Conservation (phyloP, 139 green algal genomes). For the Zygnema circumcarinatum region DNA sequence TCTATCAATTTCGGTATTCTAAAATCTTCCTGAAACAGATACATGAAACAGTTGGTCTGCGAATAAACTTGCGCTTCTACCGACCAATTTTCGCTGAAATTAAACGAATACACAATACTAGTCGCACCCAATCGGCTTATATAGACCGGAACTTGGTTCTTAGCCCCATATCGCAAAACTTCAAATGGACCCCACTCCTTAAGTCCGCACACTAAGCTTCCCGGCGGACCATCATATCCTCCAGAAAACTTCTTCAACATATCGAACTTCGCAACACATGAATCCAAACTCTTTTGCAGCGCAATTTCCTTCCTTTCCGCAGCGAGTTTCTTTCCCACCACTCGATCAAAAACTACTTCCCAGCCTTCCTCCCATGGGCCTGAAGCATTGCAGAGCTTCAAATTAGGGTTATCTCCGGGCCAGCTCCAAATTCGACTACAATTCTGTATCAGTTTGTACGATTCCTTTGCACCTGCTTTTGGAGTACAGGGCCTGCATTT, state of each 20-base stretch:
- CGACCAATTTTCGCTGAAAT: background rate
- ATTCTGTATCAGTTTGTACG: background rate
- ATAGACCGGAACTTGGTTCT: background rate
- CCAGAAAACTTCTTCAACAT: background rate
- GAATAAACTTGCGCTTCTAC: too few species aligned
- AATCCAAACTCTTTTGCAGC: background rate
- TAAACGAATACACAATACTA: background rate
- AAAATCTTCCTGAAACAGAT: too few species aligned
- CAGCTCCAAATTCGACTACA: background rate
- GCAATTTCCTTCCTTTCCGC: background rate
- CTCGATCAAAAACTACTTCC: background rate
- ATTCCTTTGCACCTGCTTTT: background rate
- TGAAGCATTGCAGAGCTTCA: background rate
- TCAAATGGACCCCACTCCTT: background rate
- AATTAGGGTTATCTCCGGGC: background rate
- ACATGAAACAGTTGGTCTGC: too few species aligned
- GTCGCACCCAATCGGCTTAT: background rate
- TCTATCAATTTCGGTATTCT: too few species aligned
- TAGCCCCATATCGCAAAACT: background rate
- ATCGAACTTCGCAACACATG: background rate
- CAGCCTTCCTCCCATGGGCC: background rate
- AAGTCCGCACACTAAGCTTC: background rate
- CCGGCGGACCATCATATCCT: background rate
- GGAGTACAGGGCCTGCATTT: conserved; percentile 25
- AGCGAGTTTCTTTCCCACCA: background rate